Percentiles rank a stretch among this genome's conserved stretches.
Conservation (phyloP, 805 yeast species). For the Zygotorulaspora danielsina region DNA sequence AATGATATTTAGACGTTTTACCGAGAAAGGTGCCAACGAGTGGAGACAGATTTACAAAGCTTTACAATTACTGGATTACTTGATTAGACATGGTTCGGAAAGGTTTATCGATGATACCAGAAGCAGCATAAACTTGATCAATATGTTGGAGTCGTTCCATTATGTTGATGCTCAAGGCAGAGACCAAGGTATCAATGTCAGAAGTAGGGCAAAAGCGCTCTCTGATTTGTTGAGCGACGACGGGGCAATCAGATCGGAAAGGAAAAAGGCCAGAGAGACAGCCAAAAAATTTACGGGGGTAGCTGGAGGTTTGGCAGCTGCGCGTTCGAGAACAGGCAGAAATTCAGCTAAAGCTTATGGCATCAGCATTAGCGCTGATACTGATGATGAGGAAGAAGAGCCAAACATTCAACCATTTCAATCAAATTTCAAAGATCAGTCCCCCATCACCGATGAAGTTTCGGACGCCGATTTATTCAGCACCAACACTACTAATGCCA, state of each 20-base stretch:
- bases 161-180: conserved; percentile 90
- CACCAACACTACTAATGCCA: conserved; percentile 53
- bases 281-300: conserved; percentile 80
- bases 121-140: conserved; percentile 71
- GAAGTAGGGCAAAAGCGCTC: conserved; percentile 82
- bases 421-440: conserved; percentile 11
- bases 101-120: conserved; percentile 93
- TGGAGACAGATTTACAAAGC: conserved; percentile 98
- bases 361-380: conserved; percentile 37
- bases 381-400: conserved; percentile 48
- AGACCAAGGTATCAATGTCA: conserved; percentile 93
- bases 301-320: conserved; percentile 50
- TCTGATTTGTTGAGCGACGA: conserved; percentile 72
- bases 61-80: conserved; percentile 83
- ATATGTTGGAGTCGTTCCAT: conserved; percentile 89
- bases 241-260: conserved; percentile 67
- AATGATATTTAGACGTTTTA: conserved; percentile 80
- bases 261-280: conserved; percentile 86
- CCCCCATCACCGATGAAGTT: conserved; percentile 1
- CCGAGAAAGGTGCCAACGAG: conserved; percentile 92
- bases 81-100: conserved; percentile 89
- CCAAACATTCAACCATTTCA: conserved; percentile 14
- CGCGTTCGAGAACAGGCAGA: conserved; percentile 33
- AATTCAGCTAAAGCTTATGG: conserved; percentile 25
- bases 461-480: conserved; percentile 33